A percentile compares a stretch with the other conserved stretches of the same genome.
phyloP scores from a whole-genome alignment of 352 stramenopile genomes.

The Phytophthora macrochlamydospora region DNA sequence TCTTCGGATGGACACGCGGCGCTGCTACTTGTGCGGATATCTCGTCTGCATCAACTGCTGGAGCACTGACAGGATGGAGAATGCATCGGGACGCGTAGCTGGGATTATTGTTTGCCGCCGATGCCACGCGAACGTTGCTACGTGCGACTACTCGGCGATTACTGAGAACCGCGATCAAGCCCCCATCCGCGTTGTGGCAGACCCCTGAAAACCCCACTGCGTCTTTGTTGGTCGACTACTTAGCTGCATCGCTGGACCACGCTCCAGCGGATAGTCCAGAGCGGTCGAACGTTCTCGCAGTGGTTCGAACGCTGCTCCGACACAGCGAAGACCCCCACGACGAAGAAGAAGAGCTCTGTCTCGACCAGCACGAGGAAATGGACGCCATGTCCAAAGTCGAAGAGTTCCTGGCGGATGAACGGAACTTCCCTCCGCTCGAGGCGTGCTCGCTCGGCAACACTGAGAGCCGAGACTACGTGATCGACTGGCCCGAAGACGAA shows the following conservation, averaged over 20 bases:
- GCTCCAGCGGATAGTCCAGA: conserved; percentile 14
- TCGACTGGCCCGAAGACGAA: conserved; percentile 11
- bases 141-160: conserved; percentile 35
- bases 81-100: conserved; percentile 11
- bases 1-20: conserved; percentile 11
- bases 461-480: conserved; percentile 4
- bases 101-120: conserved; percentile 37
- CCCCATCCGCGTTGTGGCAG: conserved; percentile 2
- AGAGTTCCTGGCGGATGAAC: conserved; percentile 5
- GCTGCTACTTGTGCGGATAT: conserved; percentile 28
- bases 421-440: conserved; percentile 11
- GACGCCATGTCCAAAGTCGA: conserved; percentile 8
- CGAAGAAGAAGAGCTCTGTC: conserved; percentile 4
- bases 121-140: conserved; percentile 43
- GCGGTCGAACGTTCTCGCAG: conserved; percentile 16
- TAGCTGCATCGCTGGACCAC: conserved; percentile 19
- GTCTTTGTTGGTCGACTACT: conserved; percentile 28
- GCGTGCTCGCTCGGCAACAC: conserved; percentile 15
- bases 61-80: conserved; percentile 21
- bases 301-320: conserved; percentile 21
- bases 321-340: background rate
- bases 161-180: conserved; percentile 1
- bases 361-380: conserved; percentile 5
- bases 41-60: conserved; percentile 26
- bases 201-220: conserved; percentile 5